Evolutionary conservation across 139 green algal genomes (phyloP).

Genomic region (Zygnema circumcarinatum): DNA sequence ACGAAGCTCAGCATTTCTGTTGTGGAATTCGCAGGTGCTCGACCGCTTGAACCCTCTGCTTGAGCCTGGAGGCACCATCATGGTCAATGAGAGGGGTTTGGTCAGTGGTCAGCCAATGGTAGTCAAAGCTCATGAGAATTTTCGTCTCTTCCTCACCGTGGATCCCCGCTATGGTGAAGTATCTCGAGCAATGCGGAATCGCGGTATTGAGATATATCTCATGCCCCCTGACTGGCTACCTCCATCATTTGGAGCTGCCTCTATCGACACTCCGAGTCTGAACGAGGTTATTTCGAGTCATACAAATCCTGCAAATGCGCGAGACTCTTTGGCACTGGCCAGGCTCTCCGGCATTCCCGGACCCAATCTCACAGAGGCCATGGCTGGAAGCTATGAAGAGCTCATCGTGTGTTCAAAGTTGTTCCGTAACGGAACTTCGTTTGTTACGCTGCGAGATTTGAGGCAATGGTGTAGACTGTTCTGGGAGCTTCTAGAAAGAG

Average conservation of each 20-base stretch:
- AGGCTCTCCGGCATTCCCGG: constrained; percentile 58
- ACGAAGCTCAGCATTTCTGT: too few relatives aligned
- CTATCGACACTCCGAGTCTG: background rate
- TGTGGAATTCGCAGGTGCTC: constrained; percentile 72
- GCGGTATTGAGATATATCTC: constrained; percentile 93
- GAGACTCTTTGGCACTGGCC: background rate
- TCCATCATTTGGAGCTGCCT: background rate
- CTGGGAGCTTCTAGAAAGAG: constrained; percentile 68
- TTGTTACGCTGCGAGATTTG: constrained; percentile 63
- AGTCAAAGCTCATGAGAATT: constrained; percentile 85
- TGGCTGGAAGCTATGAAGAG: constrained; percentile 66
- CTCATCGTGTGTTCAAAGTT: constrained; percentile 24
- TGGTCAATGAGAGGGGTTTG: constrained; percentile 86
- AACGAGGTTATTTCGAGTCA: background rate
- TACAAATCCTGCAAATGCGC: background rate
- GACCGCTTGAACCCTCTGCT: constrained; percentile 97
- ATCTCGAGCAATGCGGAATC: constrained; percentile 96
- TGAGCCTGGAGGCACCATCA: constrained; percentile 84
- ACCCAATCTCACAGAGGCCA: constrained; percentile 50
- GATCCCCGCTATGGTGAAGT: constrained; percentile 92
- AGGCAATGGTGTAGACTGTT: constrained; percentile 67
- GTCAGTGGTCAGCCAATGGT: constrained; percentile 68
- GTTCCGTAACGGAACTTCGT: constrained; percentile 12
- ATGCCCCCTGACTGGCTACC: constrained; percentile 54
- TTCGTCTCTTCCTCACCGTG: constrained; percentile 91